Evolutionary conservation across 106 monocot species (phyloP), one percentile per base, ranked within the genome.

Genomic region (Cymbidium sinense): DNA sequence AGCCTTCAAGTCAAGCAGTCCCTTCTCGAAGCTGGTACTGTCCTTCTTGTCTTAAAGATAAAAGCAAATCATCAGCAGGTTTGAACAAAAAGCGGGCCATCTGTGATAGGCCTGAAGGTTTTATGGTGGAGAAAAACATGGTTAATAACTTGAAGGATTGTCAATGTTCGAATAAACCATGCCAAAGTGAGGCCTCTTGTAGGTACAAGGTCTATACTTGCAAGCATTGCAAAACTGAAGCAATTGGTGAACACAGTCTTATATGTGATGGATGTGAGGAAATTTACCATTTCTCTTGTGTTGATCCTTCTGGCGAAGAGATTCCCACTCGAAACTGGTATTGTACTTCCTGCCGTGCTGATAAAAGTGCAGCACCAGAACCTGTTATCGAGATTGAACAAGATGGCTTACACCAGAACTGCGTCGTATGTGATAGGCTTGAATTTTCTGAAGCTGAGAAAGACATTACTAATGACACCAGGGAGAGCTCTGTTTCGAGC

Each of bases 261-360:
- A 89, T 96, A 55, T 96, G 96, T 82, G 93, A 93, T 82, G 83
- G 83, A 73, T 96, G 96, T 71, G 91, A 91, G 65, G 81, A 84
- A 31, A 79, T 84, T 47, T 96, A 87, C 83, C 96, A 91, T 54
- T 65, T 93, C 47, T 77, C 87, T 19, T 96, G 96, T 80, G 73
- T 84, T 37, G 55, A 81, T 43, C 89, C 91, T 77, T 31, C 71
- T 74, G 50, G 80, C 64, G 39, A 82, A 76, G 75, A 76, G 20
- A 81, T 87, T 37, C 85, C 91, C 13, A 79, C 62, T 67, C 78
- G 43, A 58, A 87, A 75, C 77, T 96, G 93, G 89, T 91, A 80
- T 70, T 91, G 91, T 82, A 0, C 82, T 55, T 34, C 54, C 17
- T 96, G 93, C 75, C 31, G 47, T 7, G 67, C 47, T 44, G 67